Evolutionary conservation across 495 filamentous ascomycete species (phyloP).

Genomic region (Penicillium angulare): DNA sequence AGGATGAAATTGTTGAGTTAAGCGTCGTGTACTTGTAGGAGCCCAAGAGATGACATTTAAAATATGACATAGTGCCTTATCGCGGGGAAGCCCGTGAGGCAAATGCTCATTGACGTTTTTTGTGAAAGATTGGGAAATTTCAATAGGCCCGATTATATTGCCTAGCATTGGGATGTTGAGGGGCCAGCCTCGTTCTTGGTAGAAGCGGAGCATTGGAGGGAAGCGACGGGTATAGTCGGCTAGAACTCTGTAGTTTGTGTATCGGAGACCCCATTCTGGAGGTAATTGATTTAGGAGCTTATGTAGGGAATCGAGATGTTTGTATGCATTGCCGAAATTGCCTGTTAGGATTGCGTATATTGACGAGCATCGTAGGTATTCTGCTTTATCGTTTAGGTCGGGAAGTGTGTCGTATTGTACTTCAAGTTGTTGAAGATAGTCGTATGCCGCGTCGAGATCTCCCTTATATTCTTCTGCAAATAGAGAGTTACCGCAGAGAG

Average conservation of each 20-base stretch:
- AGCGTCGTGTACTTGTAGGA: neutral
- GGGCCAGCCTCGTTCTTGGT: conserved; percentile 19
- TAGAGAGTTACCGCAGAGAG: conserved; percentile 18
- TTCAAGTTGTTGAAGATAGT: conserved; percentile 12
- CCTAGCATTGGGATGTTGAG: conserved; percentile 8
- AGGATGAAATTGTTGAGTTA: conserved; percentile 7
- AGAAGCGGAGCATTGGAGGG: conserved; percentile 19
- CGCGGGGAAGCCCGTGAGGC: neutral
- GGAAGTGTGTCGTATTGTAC: neutral
- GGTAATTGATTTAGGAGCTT: conserved; percentile 9
- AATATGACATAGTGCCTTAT: conserved; percentile 6
- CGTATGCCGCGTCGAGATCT: conserved; percentile 16
- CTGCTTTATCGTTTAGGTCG: conserved; percentile 9
- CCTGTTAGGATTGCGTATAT: conserved; percentile 16
- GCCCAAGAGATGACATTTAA: neutral
- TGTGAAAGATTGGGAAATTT: conserved; percentile 10
- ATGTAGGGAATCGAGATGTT: conserved; percentile 7
- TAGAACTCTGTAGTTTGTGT: conserved; percentile 18
- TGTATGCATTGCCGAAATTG: conserved; percentile 20
- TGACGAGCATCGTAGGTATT: conserved; percentile 20
- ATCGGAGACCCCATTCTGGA: conserved; percentile 26
- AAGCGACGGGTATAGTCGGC: conserved; percentile 23
- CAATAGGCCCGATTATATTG: conserved; percentile 12
- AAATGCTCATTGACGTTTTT: conserved; percentile 5
- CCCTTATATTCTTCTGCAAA: conserved; percentile 26